Base-by-base conservation (phyloP, 306 rosid genomes). In the Abrus precatorius region DNA sequence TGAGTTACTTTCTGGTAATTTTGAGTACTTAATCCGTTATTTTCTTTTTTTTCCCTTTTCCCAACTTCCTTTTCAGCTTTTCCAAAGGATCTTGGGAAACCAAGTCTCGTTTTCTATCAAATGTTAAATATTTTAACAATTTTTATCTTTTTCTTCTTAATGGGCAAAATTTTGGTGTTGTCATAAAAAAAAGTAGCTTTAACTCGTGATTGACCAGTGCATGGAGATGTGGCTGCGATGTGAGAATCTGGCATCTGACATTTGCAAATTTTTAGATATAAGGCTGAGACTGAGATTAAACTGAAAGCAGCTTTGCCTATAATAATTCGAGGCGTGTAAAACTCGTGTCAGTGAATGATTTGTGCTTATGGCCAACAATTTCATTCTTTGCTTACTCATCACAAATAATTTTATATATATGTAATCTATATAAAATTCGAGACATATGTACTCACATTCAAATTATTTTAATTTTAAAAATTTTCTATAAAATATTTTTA, bases 291-390 rank as follows among this genome's bases (percentile, higher is more conserved):
- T 12, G 27, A 28, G 52, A 53, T 63, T 29, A 61, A 62, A 72
- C 49, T 62, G 66, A 80, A 72, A 80, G 74, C 59, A 72, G 79
- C 79, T 80, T 80, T 80, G 41, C 8, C 1, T 40, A 27, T 34
- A 34, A 70, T 59, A 11, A 48, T 56, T 55, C 48, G 43, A 41
- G 28, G 38, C 13, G 47, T 44, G 69, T 55, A 45, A 20, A 73
- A 59, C 47, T 60, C 6, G 69, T 9, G 32, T 43, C 68, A 48
- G 60, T 12, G 9, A 53, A 53, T 9, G 34, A 63, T 11, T 11
- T 49, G 30, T 20, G 20, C 20, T 20, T 20, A 20, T 20, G 20
- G 20, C 20, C 20, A 20, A 20, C 20, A 20, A 20, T 20, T 20
- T 20, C 20, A 20, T 20, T 20, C 20, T 20, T 20, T 20, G 20